Base-by-base conservation (phyloP, 768 basidiomycete genomes). In the Dentipellis sp. region DNA sequence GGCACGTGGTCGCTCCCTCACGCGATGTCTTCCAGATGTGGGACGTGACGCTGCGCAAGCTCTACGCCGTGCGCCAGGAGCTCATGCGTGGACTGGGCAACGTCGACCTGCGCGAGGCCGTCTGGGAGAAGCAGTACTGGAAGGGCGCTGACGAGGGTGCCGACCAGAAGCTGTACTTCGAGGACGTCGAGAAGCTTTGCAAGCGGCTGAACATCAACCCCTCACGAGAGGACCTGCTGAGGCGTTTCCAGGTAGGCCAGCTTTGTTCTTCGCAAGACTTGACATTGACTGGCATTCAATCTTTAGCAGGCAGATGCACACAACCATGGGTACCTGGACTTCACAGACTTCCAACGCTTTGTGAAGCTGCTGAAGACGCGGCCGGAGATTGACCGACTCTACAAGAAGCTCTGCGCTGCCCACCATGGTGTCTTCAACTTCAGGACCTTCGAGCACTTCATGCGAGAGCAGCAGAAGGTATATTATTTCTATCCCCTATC, bases 51-150 rank as follows among this genome's bases (percentile, higher is more conserved):
- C 69, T 94, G 10, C 75, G 76, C 46, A 79, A 81, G 53, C 72
- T 94, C 17, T 75, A 83, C 58, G 75, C 80, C 2, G 75, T 87
- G 45, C 78, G 89, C 23, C 80, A 80, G 61, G 82, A 83, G 46
- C 76, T 91, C 35, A 86, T 86, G 81, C 77, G 74, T 10, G 86
- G 85, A 0, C 72, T 82, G 0, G 84, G 82, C 11, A 78, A 84
- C 55, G 69, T 78, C 34, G 83, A 86, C 58, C 71, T 83, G 55
- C 70, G 87, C 21, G 79, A 88, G 59, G 74, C 76, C 0, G 73
- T 90, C 10, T 93, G 90, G 91, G 82, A 90, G 70, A 77, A 81
- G 55, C 85, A 86, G 67, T 88, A 86, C 65, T 92, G 91, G 90
- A 88, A 84, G 64, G 79, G 78, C 12, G 81, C 84, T 0, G 85